Percentiles rank a stretch among this genome's conserved stretches.
phyloP scores from a whole-genome alignment of 768 basidiomycete genomes.

The Russula sp. region DNA sequence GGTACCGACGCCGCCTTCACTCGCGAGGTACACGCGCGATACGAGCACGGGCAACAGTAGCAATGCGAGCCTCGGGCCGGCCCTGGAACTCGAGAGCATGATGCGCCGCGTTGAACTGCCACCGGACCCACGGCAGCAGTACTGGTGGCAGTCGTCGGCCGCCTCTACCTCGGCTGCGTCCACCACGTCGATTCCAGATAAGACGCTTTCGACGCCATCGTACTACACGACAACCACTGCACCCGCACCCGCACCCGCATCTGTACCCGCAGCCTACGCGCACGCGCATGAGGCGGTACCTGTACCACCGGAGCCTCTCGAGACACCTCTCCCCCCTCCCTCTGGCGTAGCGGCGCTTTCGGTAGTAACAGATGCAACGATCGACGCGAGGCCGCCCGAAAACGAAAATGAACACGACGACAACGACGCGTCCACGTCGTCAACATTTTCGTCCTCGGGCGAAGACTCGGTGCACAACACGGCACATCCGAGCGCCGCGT shows the following conservation, averaged over 20 bases:
- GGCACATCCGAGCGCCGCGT: slow-evolving; percentile 62
- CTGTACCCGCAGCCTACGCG: background rate
- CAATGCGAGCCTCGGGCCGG: slow-evolving; percentile 27
- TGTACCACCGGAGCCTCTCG: slow-evolving; percentile 17
- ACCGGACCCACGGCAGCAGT: background rate
- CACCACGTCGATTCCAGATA: background rate
- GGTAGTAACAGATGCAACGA: background rate
- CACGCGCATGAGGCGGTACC: slow-evolving; percentile 24
- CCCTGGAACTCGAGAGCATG: slow-evolving; percentile 61
- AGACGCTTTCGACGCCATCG: background rate
- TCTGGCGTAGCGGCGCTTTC: slow-evolving; percentile 22
- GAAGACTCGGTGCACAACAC: slow-evolving; percentile 47
- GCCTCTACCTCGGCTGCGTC: background rate
- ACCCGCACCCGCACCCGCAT: background rate
- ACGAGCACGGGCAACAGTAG: slow-evolving; percentile 25
- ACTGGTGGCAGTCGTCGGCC: slow-evolving; percentile 5
- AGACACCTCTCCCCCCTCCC: slow-evolving; percentile 25
- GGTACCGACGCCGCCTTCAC: slow-evolving; percentile 61
- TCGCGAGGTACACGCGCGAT: slow-evolving; percentile 53
- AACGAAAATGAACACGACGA: slow-evolving; percentile 8
- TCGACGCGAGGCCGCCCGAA: background rate
- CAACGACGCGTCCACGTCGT: slow-evolving; percentile 37
- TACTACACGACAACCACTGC: slow-evolving; percentile 9
- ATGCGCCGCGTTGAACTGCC: slow-evolving; percentile 51
- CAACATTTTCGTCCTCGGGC: slow-evolving; percentile 45